Conservation (phyloP, 108 stramenopile genomes). For the Nitzschia sp. region DNA sequence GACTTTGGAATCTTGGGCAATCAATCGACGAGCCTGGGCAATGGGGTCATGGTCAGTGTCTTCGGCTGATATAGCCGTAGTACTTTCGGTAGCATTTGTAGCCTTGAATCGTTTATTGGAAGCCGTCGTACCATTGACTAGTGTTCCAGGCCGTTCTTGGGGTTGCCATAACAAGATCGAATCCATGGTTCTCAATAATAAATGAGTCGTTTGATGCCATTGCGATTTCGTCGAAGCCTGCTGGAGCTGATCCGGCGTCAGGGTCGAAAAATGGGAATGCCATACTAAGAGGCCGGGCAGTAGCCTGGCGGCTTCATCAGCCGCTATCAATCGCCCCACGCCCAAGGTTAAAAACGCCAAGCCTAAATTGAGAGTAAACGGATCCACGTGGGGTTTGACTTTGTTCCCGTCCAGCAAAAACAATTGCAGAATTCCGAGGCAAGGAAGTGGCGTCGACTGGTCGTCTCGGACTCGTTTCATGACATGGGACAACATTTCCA, state of each 20-base stretch:
- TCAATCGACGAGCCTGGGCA: neutral
- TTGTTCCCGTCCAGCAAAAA: neutral
- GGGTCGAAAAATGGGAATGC: conserved; percentile 28
- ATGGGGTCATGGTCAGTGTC: conserved; percentile 7
- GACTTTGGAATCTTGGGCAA: conserved; percentile 21
- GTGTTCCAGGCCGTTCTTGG: conserved; percentile 6
- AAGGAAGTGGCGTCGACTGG: conserved; percentile 50
- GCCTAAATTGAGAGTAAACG: conserved; percentile 74
- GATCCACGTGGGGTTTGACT: conserved; percentile 37
- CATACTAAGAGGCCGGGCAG: conserved; percentile 65
- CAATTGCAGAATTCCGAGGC: conserved; percentile 53
- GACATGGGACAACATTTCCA: conserved; percentile 73
- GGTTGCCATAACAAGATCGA: conserved; percentile 33
- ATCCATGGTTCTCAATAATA: conserved; percentile 66
- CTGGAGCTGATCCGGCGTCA: neutral
- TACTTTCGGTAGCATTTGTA: neutral
- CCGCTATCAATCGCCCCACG: conserved; percentile 55
- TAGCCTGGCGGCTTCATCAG: conserved; percentile 28
- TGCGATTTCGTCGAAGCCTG: conserved; percentile 32
- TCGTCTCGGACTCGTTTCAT: conserved; percentile 83
- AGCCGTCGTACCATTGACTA: neutral
- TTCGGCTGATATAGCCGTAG: too few species aligned
- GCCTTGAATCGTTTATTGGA: conserved; percentile 24
- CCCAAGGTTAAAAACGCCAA: conserved; percentile 77
- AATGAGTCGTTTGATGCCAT: conserved; percentile 67